phyloP scores from a whole-genome alignment of 2,329 filamentous ascomycete species.

The Reticulascus tulasneorum region DNA sequence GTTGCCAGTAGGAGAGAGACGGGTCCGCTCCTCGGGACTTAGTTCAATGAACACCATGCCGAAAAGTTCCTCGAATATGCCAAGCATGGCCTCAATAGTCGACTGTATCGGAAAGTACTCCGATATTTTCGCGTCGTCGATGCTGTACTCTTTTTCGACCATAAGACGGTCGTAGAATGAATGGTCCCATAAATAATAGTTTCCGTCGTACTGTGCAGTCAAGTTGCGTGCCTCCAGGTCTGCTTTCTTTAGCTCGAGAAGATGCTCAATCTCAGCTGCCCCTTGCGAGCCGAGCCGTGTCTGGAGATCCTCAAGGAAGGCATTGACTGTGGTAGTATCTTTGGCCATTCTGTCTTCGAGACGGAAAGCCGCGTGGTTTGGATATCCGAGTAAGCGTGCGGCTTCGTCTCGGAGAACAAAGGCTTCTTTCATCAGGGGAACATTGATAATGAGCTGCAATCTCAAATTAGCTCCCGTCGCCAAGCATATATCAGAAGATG shows the following conservation, averaged over 20 bases:
- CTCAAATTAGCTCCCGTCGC: not conserved
- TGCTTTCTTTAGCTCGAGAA: conserved; percentile 47
- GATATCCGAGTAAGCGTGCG: conserved; percentile 71
- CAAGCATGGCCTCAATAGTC: conserved; percentile 50
- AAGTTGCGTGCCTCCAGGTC: conserved; percentile 30
- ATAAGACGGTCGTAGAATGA: conserved; percentile 49
- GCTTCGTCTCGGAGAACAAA: conserved; percentile 73
- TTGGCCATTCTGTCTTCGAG: conserved; percentile 88
- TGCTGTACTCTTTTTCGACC: conserved; percentile 47
- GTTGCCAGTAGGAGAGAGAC: conserved; percentile 1
- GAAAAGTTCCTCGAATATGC: conserved; percentile 31
- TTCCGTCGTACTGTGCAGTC: conserved; percentile 28
- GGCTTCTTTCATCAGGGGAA: conserved; percentile 69
- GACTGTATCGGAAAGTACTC: conserved; percentile 54
- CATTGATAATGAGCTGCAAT: conserved; percentile 31
- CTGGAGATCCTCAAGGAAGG: conserved; percentile 44
- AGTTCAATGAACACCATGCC: conserved; percentile 43
- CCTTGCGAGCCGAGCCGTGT: conserved; percentile 43
- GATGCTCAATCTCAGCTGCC: conserved; percentile 42
- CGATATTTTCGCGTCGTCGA: conserved; percentile 50
- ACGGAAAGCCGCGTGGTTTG: conserved; percentile 69
- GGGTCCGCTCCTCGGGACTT: conserved; percentile 28
- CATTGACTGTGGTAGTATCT: conserved; percentile 65
- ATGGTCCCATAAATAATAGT: conserved; percentile 55
- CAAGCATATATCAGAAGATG: no score